These are phyloP conservation scores for Cladobotryum mycophilum DNA, from an alignment of 2,329 filamentous ascomycete species.

Conservation along the genomic window DNA sequence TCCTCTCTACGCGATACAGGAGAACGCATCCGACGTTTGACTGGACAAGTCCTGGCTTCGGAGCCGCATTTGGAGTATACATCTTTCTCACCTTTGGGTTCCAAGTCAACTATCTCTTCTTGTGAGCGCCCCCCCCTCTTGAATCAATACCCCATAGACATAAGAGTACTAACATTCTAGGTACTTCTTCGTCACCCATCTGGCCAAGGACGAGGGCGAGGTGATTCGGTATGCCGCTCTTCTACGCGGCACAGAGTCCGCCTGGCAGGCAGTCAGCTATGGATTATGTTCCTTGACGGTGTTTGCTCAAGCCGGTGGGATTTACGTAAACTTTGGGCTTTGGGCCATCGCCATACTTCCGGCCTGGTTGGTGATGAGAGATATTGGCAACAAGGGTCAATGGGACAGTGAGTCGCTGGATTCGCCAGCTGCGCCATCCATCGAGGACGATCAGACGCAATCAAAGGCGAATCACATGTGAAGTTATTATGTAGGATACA, in stretches of 20 bases:
- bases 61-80: slow-evolving; percentile 59
- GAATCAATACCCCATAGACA: not conserved
- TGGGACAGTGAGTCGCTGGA: slow-evolving; percentile 7
- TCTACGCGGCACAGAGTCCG: slow-evolving; percentile 64
- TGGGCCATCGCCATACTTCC: slow-evolving; percentile 60
- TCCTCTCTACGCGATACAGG: slow-evolving; percentile 57
- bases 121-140: slow-evolving; percentile 38
- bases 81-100: slow-evolving; percentile 62
- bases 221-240: slow-evolving; percentile 63
- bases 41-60: slow-evolving; percentile 59
- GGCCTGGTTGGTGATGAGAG: slow-evolving; percentile 58
- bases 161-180: slow-evolving; percentile 25
- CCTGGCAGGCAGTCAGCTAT: slow-evolving; percentile 67
- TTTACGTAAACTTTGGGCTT: slow-evolving; percentile 65
- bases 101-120: slow-evolving; percentile 67
- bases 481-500: not conserved
- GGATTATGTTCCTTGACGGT: slow-evolving; percentile 56
- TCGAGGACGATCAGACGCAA: not conserved
- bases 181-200: slow-evolving; percentile 64
- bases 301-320: slow-evolving; percentile 58
- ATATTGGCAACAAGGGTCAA: slow-evolving; percentile 23
- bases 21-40: slow-evolving; percentile 55
- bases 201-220: slow-evolving; percentile 55
- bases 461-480: slow-evolving; percentile 5
- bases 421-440: not conserved